A percentile compares a stretch with the other conserved stretches of the same genome.
Evolutionary conservation across 1,284 basidiomycete species (phyloP).

Genomic region (Entoloma clypeatum): DNA sequence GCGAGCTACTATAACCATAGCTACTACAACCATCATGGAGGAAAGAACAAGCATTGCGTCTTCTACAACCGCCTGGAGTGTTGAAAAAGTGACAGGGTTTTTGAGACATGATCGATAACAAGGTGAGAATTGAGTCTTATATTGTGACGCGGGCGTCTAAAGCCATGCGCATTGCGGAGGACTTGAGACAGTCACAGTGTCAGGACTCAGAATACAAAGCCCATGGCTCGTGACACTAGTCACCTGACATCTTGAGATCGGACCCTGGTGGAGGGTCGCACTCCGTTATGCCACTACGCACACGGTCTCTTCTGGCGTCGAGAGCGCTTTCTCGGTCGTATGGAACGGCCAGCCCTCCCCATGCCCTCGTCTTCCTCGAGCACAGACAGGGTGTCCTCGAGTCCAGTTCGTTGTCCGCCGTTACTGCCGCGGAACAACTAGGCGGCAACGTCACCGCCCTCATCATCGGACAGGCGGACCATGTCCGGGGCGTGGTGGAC

Average conservation of each 20-base stretch:
- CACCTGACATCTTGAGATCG: too few species aligned
- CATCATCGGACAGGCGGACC: constrained; percentile 71
- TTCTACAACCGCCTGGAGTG: constrained; percentile 37
- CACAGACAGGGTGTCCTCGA: constrained; percentile 21
- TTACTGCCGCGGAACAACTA: constrained; percentile 85
- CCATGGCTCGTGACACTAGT: too few species aligned
- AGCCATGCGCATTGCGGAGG: too few species aligned
- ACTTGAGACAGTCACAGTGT: too few species aligned
- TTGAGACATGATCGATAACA: constrained; percentile 15
- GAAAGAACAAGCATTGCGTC: constrained; percentile 35
- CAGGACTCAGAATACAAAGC: too few species aligned
- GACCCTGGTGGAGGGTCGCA: too few species aligned
- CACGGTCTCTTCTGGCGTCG: constrained; percentile 13
- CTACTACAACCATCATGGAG: constrained; percentile 19
- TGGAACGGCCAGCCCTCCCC: constrained; percentile 18
- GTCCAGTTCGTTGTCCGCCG: constrained; percentile 19
- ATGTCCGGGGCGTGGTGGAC: constrained; percentile 68
- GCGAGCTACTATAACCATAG: constrained; percentile 8
- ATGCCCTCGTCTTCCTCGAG: constrained; percentile 23
- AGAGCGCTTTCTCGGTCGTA: constrained; percentile 21
- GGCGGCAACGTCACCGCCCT: constrained; percentile 89
- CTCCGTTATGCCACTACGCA: too few species aligned
- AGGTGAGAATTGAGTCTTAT: constrained; percentile 8
- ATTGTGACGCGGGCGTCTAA: constrained; percentile 13
- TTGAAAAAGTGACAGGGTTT: constrained; percentile 37